Conservation (phyloP, 2,329 filamentous ascomycete genomes). For the Penicillium digitatum region DNA sequence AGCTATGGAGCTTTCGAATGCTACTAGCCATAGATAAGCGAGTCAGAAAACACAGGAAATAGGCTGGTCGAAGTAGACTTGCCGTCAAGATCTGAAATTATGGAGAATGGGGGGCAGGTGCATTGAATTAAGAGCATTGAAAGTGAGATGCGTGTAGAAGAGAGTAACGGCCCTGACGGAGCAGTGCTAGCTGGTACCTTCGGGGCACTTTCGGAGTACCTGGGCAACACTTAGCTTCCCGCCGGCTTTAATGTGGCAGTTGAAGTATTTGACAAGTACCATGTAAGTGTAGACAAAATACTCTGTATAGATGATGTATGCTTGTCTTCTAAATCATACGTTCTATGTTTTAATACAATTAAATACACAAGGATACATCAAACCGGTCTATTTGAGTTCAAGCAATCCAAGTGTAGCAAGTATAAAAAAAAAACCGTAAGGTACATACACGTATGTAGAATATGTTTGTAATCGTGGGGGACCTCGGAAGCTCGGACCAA, state of each 20-base stretch:
- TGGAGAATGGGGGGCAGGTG: not conserved
- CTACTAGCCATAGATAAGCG: not conserved
- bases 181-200: conserved; percentile 9
- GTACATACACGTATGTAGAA: too few species aligned
- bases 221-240: not conserved
- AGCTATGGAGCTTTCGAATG: not conserved
- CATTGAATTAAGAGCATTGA: not conserved
- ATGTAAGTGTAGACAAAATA: not conserved
- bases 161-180: not conserved
- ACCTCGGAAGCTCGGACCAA: not conserved
- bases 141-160: not conserved
- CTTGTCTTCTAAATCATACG: not conserved
- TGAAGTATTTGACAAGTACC: not conserved
- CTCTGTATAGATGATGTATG: not conserved
- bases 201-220: not conserved
- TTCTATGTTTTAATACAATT: too few species aligned
- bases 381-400: not conserved
- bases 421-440: not conserved
- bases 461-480: not conserved
- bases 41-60: not conserved
- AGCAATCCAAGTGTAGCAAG: not conserved
- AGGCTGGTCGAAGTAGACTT: not conserved
- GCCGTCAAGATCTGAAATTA: not conserved
- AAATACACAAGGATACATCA: not conserved
- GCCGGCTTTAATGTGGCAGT: fast-evolving